Evolutionary conservation across 352 stramenopile genomes (phyloP), one percentile per base, ranked within the genome.

Genomic region (Globisporangium irregulare): DNA sequence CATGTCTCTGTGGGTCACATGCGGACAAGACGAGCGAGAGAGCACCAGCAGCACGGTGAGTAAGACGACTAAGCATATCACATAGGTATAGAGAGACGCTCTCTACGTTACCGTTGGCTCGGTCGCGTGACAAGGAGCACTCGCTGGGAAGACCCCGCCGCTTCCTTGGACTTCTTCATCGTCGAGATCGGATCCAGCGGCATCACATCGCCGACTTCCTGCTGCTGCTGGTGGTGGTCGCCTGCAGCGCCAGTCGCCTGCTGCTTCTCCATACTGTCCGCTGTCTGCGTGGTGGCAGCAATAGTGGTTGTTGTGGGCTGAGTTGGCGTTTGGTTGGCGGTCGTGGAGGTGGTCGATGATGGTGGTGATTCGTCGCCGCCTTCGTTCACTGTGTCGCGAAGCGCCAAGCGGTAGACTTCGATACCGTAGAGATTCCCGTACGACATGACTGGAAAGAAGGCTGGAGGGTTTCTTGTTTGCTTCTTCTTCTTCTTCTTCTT

Each of bases 51-150:
- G 22, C 8, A 54, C 15, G 50, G 15, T 46, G 24, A 48, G 32
- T 20, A 48, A 29, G 7, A 4, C 15, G 8, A 38, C 41, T 53
- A 34, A 20, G 27, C 14, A 22, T 9, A 60, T n/a, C 53, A 72
- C 27, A 36, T 25, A 43, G 8, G 3, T 10, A 41, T 62, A 18
- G 53, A 73, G 29, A 54, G 56, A 20, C 38, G n/a, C 60, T 51
- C 14, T 41, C 36, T n/a, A 50, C 36, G 57, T 59, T 73, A 91
- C 84, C 80, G 73, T 59, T 91, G 82, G 56, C 86, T 94, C 1
- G 86, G 86, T 12, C 82, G 75, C 8, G 82, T 92, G 14, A 94
- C 82, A 24, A 94, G 71, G n/a, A 94, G 76, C 9, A 94, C 86
- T 20, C 73, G 73, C 22, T 79, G 73, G 12, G 81, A 87, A 8